These are phyloP conservation scores for Colletotrichum endophyticum DNA, from an alignment of 2,329 filamentous ascomycete genomes.

Conservation along the genomic window DNA sequence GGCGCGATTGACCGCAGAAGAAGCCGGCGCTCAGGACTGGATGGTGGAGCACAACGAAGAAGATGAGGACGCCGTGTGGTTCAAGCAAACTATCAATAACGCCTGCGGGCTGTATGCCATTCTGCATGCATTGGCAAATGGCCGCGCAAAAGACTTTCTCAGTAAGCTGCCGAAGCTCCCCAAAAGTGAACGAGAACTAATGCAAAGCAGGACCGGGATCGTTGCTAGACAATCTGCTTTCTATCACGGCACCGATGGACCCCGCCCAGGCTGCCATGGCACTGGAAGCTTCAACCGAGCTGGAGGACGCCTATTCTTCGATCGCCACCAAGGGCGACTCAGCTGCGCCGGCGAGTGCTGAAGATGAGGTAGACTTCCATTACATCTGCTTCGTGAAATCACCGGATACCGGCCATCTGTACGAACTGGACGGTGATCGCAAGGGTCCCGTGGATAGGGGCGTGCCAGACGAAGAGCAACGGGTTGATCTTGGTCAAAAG, in stretches of 20 bases:
- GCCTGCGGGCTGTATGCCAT: constrained; percentile 74
- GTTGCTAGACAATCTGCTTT: constrained; percentile 58
- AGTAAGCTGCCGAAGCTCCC: constrained; percentile 31
- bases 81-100: constrained; percentile 75
- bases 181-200: not conserved
- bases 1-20: constrained; percentile 45
- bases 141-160: constrained; percentile 33
- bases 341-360: constrained; percentile 59
- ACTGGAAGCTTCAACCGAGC: constrained; percentile 66
- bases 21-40: constrained; percentile 19
- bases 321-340: constrained; percentile 69
- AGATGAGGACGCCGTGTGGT: constrained; percentile 71
- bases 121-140: constrained; percentile 69
- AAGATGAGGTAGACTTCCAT: constrained; percentile 70
- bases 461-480: constrained; percentile 43
- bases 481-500: constrained; percentile 55
- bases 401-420: constrained; percentile 56
- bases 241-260: constrained; percentile 62
- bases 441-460: constrained; percentile 67
- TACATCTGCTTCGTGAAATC: constrained; percentile 75
- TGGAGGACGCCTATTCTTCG: constrained; percentile 68
- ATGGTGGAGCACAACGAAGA: constrained; percentile 39
- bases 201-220: constrained; percentile 18
- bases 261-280: constrained; percentile 62
- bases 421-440: constrained; percentile 72